Evolutionary conservation across 225 moss, liverwort and hornwort species (phyloP), one percentile per base, ranked within the genome.

Genomic region (Antitrichia curtipendula): DNA sequence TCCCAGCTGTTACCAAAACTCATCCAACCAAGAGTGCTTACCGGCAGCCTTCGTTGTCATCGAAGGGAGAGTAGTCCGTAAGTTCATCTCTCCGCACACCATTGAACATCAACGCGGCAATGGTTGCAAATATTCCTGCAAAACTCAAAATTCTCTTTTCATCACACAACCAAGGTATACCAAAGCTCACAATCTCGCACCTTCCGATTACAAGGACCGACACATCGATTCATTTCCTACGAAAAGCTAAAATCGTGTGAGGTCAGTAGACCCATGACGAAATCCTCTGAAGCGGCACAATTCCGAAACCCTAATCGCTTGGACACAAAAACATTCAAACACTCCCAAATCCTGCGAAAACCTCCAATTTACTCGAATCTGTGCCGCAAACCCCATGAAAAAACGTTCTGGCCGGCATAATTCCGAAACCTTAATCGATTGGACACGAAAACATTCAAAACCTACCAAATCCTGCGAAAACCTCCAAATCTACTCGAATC

Each of bases 71-170:
- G 81, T 97, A 97, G 43, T 95, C 97, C 76, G 91, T 90, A 53
- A 97, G 90, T 77, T 96, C 94, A 53, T 96, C 96, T 91, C 95
- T 96, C 89, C 93, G 94, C 73, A 97, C 96, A 86, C 95, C 93
- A 79, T 97, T 96, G 86, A 97, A 95, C 97, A 97, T 97, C 92
- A 97, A 87, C 72, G 97, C 96, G 45, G 95, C 96, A 34, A 97
- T 88, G 43, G 96, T 96, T 62, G 97, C 97, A 86, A 93, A 94
- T 31, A 97, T 83, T 53, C 97, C 97, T 97, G 94, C 92, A 86
- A 84, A 50, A 70, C 41, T 32, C 50, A 88, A 61, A 49, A 47
- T 64, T 61, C 16, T 36, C 36, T 41, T n/a, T 47, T 59, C 57
- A 49, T 86, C 66, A 86, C 66, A 86, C 61, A 77, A 81, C 86